Base-by-base conservation (phyloP, 345 rosid species). In the Chamaenerion angustifolium region DNA sequence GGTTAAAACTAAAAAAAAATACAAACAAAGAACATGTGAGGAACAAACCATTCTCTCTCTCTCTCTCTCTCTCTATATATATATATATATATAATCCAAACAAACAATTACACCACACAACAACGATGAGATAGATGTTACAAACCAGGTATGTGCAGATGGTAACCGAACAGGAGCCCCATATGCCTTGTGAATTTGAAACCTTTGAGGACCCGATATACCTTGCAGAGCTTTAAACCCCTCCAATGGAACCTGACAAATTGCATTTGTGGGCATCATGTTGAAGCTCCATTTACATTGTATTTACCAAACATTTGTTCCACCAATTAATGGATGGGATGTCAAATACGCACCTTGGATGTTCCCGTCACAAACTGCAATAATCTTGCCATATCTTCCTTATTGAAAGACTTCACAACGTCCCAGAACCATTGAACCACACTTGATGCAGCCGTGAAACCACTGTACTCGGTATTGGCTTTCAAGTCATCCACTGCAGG, bases 371-470 rank as follows among this genome's bases (percentile, higher is more conserved):
- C 94, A 72, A 90, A 90, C 49, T 86, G 96, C 64, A 90, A 80
- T 56, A 90, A 66, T 55, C 98, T 76, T 19, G 98, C 98, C 94
- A 79, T 81, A 64, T 90, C 94, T 77, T 90, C 98, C 66, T 90
- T 86, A 73, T 71, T 90, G 55, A 90, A 90, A 61, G 69, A 78
- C 72, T 80, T 83, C 45, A 80, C 92, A 16, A 78, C 94, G 64
- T 90, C 94, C 98, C 98, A 90, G 68, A 90, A 86, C 98, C 98
- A 86, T 56, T 79, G 92, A 71, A 86, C 74, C 56, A 83, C 85
- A 62, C 71, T 74, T 50, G 98, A 86, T 60, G 80, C 98, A 35
- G 76, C 65, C 2, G 83, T 77, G 60, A 79, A 90, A 65, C 98
- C 93, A 55, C 80, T 83, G 54, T 86, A 90, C 74, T 86, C 98